These are phyloP conservation scores for Ceriops zippeliana DNA, from an alignment of 345 rosid species.

Conservation along the genomic window DNA sequence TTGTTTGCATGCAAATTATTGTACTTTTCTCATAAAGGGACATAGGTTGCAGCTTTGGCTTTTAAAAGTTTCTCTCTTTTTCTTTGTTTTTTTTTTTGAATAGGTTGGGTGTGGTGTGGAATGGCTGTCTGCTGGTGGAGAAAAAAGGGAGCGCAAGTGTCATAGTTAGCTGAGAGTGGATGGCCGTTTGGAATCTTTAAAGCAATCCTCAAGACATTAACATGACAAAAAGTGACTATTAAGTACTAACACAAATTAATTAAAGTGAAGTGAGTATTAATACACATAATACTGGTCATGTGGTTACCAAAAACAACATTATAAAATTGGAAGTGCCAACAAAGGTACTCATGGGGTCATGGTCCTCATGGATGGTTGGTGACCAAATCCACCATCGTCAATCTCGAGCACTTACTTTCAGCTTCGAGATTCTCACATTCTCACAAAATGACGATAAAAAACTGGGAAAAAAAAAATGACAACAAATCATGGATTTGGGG, in stretches of 20 bases:
- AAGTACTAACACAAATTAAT: not conserved
- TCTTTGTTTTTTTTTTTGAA: not conserved
- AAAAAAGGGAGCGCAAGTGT: not conserved
- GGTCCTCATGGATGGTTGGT: conserved; percentile 19
- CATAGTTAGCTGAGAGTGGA: conserved; percentile 27
- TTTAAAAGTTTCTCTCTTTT: conserved; percentile 25
- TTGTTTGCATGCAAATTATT: not conserved
- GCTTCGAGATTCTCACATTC: conserved; percentile 53
- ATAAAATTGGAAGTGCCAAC: conserved; percentile 6
- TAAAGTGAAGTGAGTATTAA: too few relatives aligned
- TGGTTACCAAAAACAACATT: not conserved
- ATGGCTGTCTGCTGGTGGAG: conserved; percentile 21
- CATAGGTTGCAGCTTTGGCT: conserved; percentile 37
- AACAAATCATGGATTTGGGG: conserved; percentile 14
- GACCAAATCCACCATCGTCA: conserved; percentile 35
- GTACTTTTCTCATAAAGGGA: not conserved
- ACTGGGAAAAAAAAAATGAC: not conserved
- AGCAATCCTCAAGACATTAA: conserved; percentile 16
- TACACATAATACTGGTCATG: not conserved
- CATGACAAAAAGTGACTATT: conserved; percentile 29
- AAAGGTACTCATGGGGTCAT: conserved; percentile 10
- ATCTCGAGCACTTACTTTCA: conserved; percentile 17
- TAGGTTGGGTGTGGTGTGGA: conserved; percentile 10
- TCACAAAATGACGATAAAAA: not conserved
- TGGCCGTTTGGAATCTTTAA: conserved; percentile 29